Percentiles rank a stretch among this genome's conserved stretches.
These are phyloP conservation scores for Anastatica hierochuntica DNA, from an alignment of 345 rosid genomes.

Conservation along the genomic window DNA sequence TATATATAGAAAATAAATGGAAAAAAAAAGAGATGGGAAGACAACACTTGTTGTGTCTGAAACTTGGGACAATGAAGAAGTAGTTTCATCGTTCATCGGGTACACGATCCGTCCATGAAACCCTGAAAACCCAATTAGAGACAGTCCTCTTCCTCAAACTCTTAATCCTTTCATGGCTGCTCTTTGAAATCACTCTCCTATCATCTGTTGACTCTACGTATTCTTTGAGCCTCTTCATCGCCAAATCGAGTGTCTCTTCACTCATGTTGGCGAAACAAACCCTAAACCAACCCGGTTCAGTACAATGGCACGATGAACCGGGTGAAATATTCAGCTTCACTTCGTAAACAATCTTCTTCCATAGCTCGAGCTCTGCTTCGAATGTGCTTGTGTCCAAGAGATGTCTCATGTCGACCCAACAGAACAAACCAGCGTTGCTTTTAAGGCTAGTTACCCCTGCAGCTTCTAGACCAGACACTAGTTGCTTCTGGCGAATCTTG, in stretches of 20 bases:
- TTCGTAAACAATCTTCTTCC: constrained; percentile 51
- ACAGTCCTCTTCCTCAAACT: constrained; percentile 42
- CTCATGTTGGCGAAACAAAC: constrained; percentile 72
- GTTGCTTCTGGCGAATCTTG: constrained; percentile 35
- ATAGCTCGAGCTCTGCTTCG: constrained; percentile 55
- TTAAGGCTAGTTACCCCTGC: constrained; percentile 50
- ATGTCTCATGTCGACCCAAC: constrained; percentile 81
- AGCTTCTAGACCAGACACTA: constrained; percentile 48
- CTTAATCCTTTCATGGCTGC: constrained; percentile 38
- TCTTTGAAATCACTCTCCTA: constrained; percentile 26
- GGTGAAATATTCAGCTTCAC: constrained; percentile 74
- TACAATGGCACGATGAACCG: constrained; percentile 76
- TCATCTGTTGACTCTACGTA: constrained; percentile 39
- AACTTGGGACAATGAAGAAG: constrained; percentile 22
- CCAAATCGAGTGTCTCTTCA: constrained; percentile 34
- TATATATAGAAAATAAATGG: too few species aligned
- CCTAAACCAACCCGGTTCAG: constrained; percentile 86
- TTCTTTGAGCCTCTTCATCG: constrained; percentile 35
- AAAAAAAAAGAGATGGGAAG: too few species aligned
- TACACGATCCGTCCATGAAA: constrained; percentile 51
- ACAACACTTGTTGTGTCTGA: too few species aligned
- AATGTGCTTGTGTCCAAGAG: constrained; percentile 45
- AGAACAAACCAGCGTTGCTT: constrained; percentile 72
- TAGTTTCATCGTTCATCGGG: constrained; percentile 41
- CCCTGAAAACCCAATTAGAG: constrained; percentile 70